Conservation (phyloP, 768 basidiomycete genomes). For the Termitomyces sp. region DNA sequence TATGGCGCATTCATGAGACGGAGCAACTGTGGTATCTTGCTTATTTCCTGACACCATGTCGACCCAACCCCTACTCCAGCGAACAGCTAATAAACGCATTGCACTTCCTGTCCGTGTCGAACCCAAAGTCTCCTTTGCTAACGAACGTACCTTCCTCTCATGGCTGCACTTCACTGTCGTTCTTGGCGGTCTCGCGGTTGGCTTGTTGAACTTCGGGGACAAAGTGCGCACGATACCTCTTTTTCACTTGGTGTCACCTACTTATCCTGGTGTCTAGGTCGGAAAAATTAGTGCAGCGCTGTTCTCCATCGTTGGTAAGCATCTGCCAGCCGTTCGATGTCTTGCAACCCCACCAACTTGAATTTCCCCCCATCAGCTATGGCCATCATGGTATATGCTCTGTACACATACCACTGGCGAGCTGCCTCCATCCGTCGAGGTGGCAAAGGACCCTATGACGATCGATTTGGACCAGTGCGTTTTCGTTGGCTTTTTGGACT, state of each 20-base stretch:
- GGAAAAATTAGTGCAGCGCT: conserved; percentile 95
- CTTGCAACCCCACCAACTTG: conserved; percentile 3
- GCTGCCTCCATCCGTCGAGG: conserved; percentile 89
- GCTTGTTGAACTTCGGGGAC: conserved; percentile 97
- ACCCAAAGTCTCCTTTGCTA: conserved; percentile 93
- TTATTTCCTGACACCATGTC: conserved; percentile 60
- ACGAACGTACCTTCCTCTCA: conserved; percentile 94
- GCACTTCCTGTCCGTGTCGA: conserved; percentile 94
- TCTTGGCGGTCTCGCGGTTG: conserved; percentile 93
- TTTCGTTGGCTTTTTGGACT: background rate
- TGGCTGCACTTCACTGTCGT: conserved; percentile 99
- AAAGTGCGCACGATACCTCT: conserved; percentile 51
- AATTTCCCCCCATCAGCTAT: conserved; percentile 55
- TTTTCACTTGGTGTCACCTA: background rate
- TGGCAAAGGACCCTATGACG: conserved; percentile 94
- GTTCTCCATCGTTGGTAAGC: conserved; percentile 88
- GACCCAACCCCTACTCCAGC: conserved; percentile 94
- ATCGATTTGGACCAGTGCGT: conserved; percentile 91
- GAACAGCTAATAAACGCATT: conserved; percentile 92
- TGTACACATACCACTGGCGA: conserved; percentile 96
- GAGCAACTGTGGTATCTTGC: background rate
- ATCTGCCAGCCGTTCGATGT: conserved; percentile 3
- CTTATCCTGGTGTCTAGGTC: conserved; percentile 47
- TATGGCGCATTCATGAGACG: background rate
- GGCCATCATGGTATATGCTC: conserved; percentile 95